phyloP scores from a whole-genome alignment of 352 stramenopile genomes.

The Pythium vanterpoolii region DNA sequence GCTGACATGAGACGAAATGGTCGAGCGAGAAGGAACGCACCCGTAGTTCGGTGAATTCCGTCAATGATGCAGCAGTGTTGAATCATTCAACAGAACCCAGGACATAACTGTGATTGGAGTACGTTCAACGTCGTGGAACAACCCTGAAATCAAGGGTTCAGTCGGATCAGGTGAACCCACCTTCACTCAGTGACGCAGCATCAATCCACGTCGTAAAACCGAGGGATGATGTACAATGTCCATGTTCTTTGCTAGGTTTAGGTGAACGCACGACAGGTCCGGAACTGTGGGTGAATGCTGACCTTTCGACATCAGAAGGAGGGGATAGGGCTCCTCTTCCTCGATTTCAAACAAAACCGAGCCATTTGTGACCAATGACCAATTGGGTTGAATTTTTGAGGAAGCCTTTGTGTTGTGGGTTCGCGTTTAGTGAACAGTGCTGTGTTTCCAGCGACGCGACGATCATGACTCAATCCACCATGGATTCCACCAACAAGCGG shows the following conservation, averaged over 20 bases:
- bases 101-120: background rate
- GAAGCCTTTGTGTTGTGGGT: conserved; percentile 18
- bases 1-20: background rate
- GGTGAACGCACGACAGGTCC: conserved; percentile 22
- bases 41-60: background rate
- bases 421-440: conserved; percentile 3
- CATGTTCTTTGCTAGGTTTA: conserved; percentile 18
- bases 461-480: background rate
- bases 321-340: conserved; percentile 15
- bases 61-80: no score
- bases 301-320: conserved; percentile 18
- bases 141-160: background rate
- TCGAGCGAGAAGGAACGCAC: conserved; percentile 1
- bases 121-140: conserved; percentile 6
- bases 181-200: conserved; percentile 8
- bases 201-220: conserved; percentile 26
- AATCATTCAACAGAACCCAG: no score
- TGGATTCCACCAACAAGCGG: background rate
- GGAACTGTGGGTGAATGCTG: conserved; percentile 21
- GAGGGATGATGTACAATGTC: conserved; percentile 7
- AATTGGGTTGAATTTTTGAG: conserved; percentile 27
- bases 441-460: conserved; percentile 21
- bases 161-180: conserved; percentile 21
- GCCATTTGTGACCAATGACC: conserved; percentile 26
- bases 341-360: conserved; percentile 11